A percentile compares a stretch with the other conserved stretches of the same genome.
Evolutionary conservation across 2,329 filamentous ascomycete species (phyloP).

Genomic region (Didymellaceae sp.): DNA sequence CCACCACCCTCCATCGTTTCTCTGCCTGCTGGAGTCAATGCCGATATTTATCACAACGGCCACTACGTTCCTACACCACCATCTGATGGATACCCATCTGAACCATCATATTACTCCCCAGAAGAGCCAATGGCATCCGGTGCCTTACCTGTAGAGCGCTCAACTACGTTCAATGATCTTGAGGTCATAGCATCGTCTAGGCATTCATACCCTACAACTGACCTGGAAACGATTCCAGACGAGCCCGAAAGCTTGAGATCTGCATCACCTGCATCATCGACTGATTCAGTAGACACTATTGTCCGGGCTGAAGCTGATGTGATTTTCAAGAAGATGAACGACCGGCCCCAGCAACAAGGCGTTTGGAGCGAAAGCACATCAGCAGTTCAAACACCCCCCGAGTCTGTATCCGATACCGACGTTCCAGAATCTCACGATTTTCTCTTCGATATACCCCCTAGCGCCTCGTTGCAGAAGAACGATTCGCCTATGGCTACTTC

Average conservation of each 20-base stretch:
- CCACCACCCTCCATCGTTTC: conserved; percentile 43
- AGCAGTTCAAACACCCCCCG: conserved; percentile 20
- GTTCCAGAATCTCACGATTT: conserved; percentile 41
- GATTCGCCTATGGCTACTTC: conserved; percentile 18
- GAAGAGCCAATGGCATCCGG: conserved; percentile 27
- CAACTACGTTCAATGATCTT: not conserved
- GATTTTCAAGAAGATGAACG: conserved; percentile 37
- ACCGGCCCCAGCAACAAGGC: conserved; percentile 24
- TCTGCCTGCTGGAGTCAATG: conserved; percentile 12
- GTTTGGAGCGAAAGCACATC: conserved; percentile 24
- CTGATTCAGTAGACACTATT: conserved; percentile 27
- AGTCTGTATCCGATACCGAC: conserved; percentile 14
- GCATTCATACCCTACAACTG: conserved; percentile 10
- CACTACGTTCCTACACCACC: conserved; percentile 21
- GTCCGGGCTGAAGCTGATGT: conserved; percentile 37
- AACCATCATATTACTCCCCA: conserved; percentile 38
- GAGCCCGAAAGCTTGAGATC: conserved; percentile 18
- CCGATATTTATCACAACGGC: conserved; percentile 16
- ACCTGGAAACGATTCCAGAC: conserved; percentile 14
- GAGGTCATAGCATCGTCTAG: conserved; percentile 14
- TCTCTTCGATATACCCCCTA: conserved; percentile 27
- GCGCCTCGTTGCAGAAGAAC: conserved; percentile 10
- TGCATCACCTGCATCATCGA: conserved; percentile 32
- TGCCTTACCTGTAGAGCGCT: conserved; percentile 17
- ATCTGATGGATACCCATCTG: conserved; percentile 33